Base-by-base conservation (phyloP, 257 asterid genomes). In the Rehmannia glutinosa region DNA sequence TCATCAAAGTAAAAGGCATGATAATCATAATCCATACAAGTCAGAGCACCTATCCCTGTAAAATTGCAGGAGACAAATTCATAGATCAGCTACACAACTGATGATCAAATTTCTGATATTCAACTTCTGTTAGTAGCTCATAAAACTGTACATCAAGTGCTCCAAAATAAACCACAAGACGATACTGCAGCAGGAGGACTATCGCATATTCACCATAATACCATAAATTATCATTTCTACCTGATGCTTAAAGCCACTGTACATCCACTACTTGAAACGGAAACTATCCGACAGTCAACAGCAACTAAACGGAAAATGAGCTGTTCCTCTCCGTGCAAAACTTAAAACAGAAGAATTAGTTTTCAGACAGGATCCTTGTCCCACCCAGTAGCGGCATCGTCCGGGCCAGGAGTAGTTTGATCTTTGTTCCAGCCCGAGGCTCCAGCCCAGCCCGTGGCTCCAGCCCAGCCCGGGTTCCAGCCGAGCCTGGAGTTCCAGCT, bases 391-490 rank as follows among this genome's bases (percentile, higher is more conserved):
- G 57, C 49, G 5, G 71, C 66, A 8, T 43, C 50, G 1, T 64
- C 65, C 0, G 50, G 41, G 6, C 23, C 68, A 6, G 71, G 74
- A 25, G 77, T 66, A 8, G 28, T n/a, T n/a, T n/a, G 13, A 20
- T 32, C 83, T 6, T n/a, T 62, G 32, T 30, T 49, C 80, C 83
- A 74, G 12, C 69, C 23, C 4, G 76, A 72, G 1, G 80, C 66
- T 13, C 71, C 74, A 4, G 73, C 49, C 75, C 84, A 65, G 54
- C 30, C 56, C 33, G 70, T 19, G 1, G 81, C 53, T 54, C 72
- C 47, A 2, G 70, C 41, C 1, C 19, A 67, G 6, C 57, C 63
- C 6, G 50, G 41, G 5, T 56, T 57, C 79, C 73, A 70, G 13
- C 54, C 43, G n/a, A 0, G 62, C 6, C 2, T n/a, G 56, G 78